A percentile compares a stretch with the other conserved stretches of the same genome.
Evolutionary conservation across 2,329 filamentous ascomycete genomes (phyloP).

Genomic region (Alternaria angustiovoidea): DNA sequence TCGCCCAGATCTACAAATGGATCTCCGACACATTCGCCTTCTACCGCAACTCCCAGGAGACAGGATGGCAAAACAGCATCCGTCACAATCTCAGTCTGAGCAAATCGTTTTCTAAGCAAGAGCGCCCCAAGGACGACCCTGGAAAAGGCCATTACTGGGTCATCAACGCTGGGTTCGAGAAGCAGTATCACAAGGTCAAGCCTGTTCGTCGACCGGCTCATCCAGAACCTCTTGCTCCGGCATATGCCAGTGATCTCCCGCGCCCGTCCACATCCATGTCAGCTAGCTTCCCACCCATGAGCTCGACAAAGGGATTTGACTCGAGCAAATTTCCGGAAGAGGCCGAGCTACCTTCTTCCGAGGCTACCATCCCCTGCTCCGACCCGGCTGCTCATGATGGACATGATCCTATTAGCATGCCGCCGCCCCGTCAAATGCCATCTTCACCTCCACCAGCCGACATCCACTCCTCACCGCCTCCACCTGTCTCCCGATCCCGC

Average conservation of each 20-base stretch:
- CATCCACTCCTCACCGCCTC: slow-evolving; percentile 93
- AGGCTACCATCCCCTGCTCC: slow-evolving; percentile 61
- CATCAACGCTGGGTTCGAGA: slow-evolving; percentile 88
- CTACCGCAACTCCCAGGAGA: slow-evolving; percentile 78
- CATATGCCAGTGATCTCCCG: slow-evolving; percentile 42
- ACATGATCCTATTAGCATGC: slow-evolving; percentile 53
- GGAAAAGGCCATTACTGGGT: slow-evolving; percentile 98
- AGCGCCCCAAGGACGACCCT: slow-evolving; percentile 94
- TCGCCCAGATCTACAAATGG: slow-evolving; percentile 98
- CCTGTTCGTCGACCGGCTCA: slow-evolving; percentile 65
- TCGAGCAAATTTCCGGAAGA: slow-evolving; percentile 61
- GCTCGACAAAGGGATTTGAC: slow-evolving; percentile 56
- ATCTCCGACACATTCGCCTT: slow-evolving; percentile 94
- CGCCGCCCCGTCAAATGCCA: slow-evolving; percentile 59
- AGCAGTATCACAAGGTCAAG: slow-evolving; percentile 89
- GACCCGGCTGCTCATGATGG: slow-evolving; percentile 60
- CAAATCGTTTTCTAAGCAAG: slow-evolving; percentile 95
- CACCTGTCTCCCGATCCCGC: slow-evolving; percentile 72
- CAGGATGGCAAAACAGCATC: slow-evolving; percentile 99
- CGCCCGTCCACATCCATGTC: slow-evolving; percentile 52
- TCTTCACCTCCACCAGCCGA: slow-evolving; percentile 75
- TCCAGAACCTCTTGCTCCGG: slow-evolving; percentile 45
- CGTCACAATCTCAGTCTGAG: slow-evolving; percentile 96
- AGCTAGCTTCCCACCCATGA: slow-evolving; percentile 45
- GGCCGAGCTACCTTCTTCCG: slow-evolving; percentile 58